Percentiles rank a stretch among this genome's conserved stretches.
These are phyloP conservation scores for Vaccinium myrtillus DNA, from an alignment of 148 eudicot species.

Conservation along the genomic window DNA sequence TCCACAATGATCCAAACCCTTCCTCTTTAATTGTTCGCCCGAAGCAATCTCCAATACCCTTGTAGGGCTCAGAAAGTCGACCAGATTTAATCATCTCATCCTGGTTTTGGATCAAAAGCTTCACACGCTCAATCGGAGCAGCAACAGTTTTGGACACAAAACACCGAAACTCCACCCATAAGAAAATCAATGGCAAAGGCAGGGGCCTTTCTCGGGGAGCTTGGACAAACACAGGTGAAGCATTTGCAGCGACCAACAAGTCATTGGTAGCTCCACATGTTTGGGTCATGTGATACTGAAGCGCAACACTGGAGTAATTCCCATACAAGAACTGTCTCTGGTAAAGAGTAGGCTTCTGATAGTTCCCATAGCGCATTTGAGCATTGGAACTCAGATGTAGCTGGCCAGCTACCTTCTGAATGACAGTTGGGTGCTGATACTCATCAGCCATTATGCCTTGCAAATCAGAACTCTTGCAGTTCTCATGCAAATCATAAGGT, in stretches of 20 bases:
- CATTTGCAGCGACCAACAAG: constrained; percentile 25
- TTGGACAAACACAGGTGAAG: constrained; percentile 39
- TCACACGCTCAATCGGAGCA: constrained; percentile 50
- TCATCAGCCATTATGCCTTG: constrained; percentile 29
- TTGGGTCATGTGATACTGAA: constrained; percentile 23
- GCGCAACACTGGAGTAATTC: constrained; percentile 26
- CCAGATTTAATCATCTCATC: constrained; percentile 46
- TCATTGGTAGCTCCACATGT: constrained; percentile 18
- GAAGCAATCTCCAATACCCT: constrained; percentile 48
- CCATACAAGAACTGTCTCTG: constrained; percentile 31
- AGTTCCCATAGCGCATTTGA: constrained; percentile 20
- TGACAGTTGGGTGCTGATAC: constrained; percentile 23
- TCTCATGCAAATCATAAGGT: not conserved
- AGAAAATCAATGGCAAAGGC: constrained; percentile 45
- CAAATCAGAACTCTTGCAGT: not conserved
- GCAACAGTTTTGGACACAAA: constrained; percentile 47
- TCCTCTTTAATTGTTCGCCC: constrained; percentile 35
- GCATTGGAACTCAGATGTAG: constrained; percentile 27
- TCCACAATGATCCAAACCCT: constrained; percentile 43
- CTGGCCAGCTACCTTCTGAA: constrained; percentile 39
- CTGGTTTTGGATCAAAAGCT: constrained; percentile 48
- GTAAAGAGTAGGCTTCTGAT: constrained; percentile 17
- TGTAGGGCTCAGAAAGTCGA: constrained; percentile 47
- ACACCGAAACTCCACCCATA: constrained; percentile 51
- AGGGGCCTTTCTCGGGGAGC: constrained; percentile 37